These are phyloP conservation scores for Marasmius tenuissimus DNA, from an alignment of 1,284 basidiomycete species.

Conservation along the genomic window DNA sequence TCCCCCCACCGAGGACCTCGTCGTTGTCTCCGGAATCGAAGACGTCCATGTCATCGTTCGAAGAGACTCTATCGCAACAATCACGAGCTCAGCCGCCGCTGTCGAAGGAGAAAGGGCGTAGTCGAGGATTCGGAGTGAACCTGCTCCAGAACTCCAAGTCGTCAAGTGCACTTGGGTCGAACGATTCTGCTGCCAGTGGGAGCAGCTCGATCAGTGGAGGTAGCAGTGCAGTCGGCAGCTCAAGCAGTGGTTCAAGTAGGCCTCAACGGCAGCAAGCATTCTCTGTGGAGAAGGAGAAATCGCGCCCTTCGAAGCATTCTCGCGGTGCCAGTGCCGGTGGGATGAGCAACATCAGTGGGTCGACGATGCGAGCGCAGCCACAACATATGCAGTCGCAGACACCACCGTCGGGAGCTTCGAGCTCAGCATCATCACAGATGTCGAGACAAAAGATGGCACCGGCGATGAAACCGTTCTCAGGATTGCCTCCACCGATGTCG, in stretches of 20 bases:
- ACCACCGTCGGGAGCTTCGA: background rate
- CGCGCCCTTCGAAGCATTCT: background rate
- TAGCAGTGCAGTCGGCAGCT: background rate
- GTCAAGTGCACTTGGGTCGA: background rate
- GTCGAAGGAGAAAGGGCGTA: background rate
- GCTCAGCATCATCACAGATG: background rate
- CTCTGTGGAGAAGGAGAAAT: background rate
- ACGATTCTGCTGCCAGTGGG: background rate
- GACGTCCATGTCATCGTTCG: background rate
- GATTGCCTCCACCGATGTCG: constrained; percentile 18
- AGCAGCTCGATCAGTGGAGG: background rate
- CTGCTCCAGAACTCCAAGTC: background rate
- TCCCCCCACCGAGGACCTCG: background rate
- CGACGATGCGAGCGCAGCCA: background rate
- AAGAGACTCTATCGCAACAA: no score
- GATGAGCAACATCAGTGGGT: background rate
- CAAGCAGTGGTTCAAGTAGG: background rate
- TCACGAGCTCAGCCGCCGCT: background rate
- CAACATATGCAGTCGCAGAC: background rate
- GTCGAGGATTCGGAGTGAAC: background rate
- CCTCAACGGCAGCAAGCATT: background rate
- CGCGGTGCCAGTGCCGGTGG: background rate
- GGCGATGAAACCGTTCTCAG: constrained; percentile 11
- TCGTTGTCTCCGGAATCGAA: background rate
- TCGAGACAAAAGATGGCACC: background rate